A percentile compares a stretch with the other conserved stretches of the same genome.
Conservation (phyloP, 441 rosid genomes). For the Gossypium aridum region DNA sequence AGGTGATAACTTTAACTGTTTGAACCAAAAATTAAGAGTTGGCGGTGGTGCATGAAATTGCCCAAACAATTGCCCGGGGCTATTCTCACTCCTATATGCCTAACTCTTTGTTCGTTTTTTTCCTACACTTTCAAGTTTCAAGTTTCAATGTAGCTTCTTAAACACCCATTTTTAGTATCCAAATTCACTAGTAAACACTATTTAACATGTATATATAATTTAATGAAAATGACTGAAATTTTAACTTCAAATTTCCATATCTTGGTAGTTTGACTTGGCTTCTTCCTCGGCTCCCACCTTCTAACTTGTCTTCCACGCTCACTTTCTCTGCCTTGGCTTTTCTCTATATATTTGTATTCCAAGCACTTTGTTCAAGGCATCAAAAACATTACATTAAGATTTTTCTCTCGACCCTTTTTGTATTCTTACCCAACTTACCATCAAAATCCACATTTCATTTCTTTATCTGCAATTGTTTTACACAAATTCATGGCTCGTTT, state of each 20-base stretch:
- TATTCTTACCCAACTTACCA: neutral
- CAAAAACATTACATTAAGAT: neutral
- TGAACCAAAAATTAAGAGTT: neutral
- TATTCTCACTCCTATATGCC: slow-evolving; percentile 13
- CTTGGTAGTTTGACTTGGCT: slow-evolving; percentile 24
- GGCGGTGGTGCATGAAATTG: slow-evolving; percentile 17
- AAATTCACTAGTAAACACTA: neutral
- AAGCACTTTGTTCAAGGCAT: neutral
- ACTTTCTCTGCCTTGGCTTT: neutral
- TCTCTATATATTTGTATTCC: neutral
- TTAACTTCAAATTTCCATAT: neutral
- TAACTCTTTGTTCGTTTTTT: neutral
- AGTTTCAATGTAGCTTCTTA: neutral
- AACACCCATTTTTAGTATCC: neutral
- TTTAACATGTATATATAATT: neutral
- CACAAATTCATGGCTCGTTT: slow-evolving; percentile 32
- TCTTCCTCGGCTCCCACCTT: neutral
- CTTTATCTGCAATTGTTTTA: neutral
- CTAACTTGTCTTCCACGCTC: slow-evolving; percentile 17
- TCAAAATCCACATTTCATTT: slow-evolving; percentile 9
- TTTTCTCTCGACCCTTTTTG: neutral
- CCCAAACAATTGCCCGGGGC: slow-evolving; percentile 27
- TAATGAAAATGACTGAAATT: neutral
- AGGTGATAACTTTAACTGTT: neutral
- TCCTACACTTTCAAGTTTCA: neutral